A percentile compares a stretch with the other conserved stretches of the same genome.
phyloP scores from a whole-genome alignment of 305 asterid species.

The Withania somnifera region DNA sequence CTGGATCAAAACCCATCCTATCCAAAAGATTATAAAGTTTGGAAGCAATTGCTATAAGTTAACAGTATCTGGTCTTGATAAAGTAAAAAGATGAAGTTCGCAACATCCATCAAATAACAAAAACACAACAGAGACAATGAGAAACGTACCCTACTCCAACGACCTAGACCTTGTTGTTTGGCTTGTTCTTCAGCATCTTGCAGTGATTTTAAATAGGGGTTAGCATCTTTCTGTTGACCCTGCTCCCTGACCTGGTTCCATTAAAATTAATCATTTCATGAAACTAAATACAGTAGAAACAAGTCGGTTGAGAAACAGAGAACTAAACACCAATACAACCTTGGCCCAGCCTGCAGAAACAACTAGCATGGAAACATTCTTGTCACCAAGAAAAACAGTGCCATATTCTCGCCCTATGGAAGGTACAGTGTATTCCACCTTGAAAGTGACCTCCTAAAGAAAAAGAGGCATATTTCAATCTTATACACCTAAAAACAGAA shows the following conservation, averaged over 20 bases:
- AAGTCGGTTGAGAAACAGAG: not conserved
- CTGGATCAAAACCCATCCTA: not conserved
- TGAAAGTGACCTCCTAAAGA: conserved; percentile 76
- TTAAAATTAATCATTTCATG: not conserved
- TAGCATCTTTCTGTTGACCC: conserved; percentile 87
- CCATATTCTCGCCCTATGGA: conserved; percentile 85
- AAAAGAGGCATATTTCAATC: not conserved
- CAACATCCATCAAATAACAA: not conserved
- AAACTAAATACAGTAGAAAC: not conserved
- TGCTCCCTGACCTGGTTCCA: conserved; percentile 82
- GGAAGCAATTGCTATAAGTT: not conserved
- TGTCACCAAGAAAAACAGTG: conserved; percentile 66
- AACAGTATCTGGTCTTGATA: not conserved
- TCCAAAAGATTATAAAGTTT: not conserved
- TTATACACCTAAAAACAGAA: not conserved
- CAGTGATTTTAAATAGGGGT: conserved; percentile 67
- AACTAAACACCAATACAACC: conserved; percentile 29
- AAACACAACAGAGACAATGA: not conserved
- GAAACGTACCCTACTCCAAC: conserved; percentile 76
- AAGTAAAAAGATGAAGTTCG: not conserved
- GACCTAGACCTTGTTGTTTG: conserved; percentile 87
- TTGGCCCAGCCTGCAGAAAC: conserved; percentile 97
- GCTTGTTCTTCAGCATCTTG: conserved; percentile 82
- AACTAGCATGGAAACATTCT: conserved; percentile 68
- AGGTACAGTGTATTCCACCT: conserved; percentile 82